A percentile compares a stretch with the other conserved stretches of the same genome.
Conservation (phyloP, 1,284 basidiomycete genomes). For the Rhodotorula mucilaginosa region DNA sequence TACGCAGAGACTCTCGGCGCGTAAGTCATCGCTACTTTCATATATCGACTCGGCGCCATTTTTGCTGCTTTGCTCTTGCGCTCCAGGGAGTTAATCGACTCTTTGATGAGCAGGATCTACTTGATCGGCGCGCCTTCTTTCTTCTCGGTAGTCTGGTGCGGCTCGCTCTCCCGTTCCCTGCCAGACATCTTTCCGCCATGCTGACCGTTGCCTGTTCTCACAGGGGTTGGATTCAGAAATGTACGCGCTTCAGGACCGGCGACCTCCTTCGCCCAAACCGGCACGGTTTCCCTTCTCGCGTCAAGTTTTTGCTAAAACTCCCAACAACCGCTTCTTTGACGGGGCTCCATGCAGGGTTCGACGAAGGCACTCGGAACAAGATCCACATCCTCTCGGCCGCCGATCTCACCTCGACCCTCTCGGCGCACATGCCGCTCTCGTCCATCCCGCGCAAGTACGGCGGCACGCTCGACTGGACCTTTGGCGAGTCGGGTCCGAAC, state of each 20-base stretch:
- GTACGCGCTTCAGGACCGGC: background rate
- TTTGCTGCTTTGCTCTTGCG: background rate
- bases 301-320: no score
- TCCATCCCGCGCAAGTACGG: conserved; percentile 67
- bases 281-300: no score
- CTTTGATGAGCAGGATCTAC: conserved; percentile 45
- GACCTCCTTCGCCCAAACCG: no score
- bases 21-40: background rate
- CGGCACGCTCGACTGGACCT: conserved; percentile 39
- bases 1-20: conserved; percentile 62
- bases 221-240: conserved; percentile 70
- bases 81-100: background rate
- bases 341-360: conserved; percentile 12
- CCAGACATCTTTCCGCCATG: conserved; percentile 1
- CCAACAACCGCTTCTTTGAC: no score
- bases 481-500: conserved; percentile 23
- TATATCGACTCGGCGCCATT: no score
- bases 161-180: background rate
- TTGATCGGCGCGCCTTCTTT: conserved; percentile 72
- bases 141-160: conserved; percentile 50
- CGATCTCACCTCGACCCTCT: conserved; percentile 33
- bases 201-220: background rate
- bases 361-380: conserved; percentile 35
- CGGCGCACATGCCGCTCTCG: conserved; percentile 55
- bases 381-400: conserved; percentile 37